These are phyloP conservation scores for Monosporascus sp. DNA, from an alignment of 2,329 filamentous ascomycete genomes.

Conservation along the genomic window DNA sequence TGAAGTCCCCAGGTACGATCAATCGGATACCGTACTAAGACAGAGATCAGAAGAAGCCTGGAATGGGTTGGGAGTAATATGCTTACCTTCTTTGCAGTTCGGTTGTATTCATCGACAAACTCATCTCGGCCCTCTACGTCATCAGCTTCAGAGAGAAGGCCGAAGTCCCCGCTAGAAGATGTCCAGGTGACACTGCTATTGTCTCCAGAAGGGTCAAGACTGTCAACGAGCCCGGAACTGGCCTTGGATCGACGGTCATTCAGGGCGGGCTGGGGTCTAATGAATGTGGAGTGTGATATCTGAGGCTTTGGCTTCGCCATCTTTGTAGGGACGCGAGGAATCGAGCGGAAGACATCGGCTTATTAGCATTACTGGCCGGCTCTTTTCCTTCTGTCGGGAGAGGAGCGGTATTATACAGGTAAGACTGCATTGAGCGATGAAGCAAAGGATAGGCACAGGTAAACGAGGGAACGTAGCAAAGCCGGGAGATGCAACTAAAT, in stretches of 20 bases:
- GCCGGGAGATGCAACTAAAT: neutral
- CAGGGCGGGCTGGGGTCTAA: constrained; percentile 9
- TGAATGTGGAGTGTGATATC: constrained; percentile 12
- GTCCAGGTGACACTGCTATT: constrained; percentile 52
- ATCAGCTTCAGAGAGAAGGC: constrained; percentile 41
- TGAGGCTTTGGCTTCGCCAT: constrained; percentile 8
- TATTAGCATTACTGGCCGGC: constrained; percentile 5
- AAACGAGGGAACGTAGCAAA: neutral
- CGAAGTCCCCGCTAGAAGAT: constrained; percentile 46
- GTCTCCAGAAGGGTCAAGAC: constrained; percentile 15
- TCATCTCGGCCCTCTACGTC: constrained; percentile 41
- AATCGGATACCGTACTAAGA: constrained; percentile 47
- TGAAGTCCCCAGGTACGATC: constrained; percentile 23
- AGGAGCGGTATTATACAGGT: constrained; percentile 18
- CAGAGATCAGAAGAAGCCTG: constrained; percentile 5
- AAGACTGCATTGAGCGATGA: constrained; percentile 24
- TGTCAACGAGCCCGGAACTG: constrained; percentile 7
- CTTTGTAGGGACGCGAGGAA: constrained; percentile 1
- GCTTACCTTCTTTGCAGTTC: constrained; percentile 50
- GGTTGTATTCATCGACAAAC: constrained; percentile 55
- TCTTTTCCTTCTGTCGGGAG: constrained; percentile 18
- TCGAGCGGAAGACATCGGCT: constrained; percentile 10
- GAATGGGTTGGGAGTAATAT: neutral
- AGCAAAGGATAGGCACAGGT: constrained; percentile 4
- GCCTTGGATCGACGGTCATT: constrained; percentile 10